Percentiles rank a stretch among this genome's conserved stretches.
These are phyloP conservation scores for Viola pubescens DNA, from an alignment of 441 rosid species.

Conservation along the genomic window DNA sequence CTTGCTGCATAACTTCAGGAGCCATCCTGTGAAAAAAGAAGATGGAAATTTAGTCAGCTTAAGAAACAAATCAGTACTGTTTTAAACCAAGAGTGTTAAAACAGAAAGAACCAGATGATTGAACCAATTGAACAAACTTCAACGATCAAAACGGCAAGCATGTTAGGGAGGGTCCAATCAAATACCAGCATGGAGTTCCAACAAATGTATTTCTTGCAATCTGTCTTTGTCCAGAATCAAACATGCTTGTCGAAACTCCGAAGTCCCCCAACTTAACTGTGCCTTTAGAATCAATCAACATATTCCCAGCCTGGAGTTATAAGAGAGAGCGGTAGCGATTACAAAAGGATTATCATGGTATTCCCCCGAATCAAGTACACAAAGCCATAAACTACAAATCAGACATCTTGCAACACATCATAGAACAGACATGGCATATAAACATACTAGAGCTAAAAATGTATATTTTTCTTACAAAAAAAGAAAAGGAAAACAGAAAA, in stretches of 20 bases:
- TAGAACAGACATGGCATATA: too few relatives aligned
- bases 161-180: slow-evolving; percentile 7
- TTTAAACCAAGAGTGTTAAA: too few relatives aligned
- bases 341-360: too few relatives aligned
- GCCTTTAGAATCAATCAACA: slow-evolving; percentile 71
- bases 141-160: too few relatives aligned
- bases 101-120: too few relatives aligned
- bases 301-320: slow-evolving; percentile 71
- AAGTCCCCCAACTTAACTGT: slow-evolving; percentile 87
- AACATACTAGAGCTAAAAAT: slow-evolving; percentile 20
- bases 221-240: slow-evolving; percentile 93
- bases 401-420: too few relatives aligned
- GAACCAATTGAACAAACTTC: too few relatives aligned
- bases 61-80: too few relatives aligned
- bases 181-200: slow-evolving; percentile 99
- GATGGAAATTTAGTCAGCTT: too few relatives aligned
- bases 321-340: too few relatives aligned
- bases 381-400: too few relatives aligned
- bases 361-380: too few relatives aligned
- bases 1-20: slow-evolving; percentile 99
- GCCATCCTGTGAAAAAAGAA: slow-evolving; percentile 68
- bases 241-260: slow-evolving; percentile 97
- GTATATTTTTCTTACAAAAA: slow-evolving; percentile 3
- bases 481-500: background rate
- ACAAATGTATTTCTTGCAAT: slow-evolving; percentile 93